Evolutionary conservation across 2,329 filamentous ascomycete species (phyloP).

Genomic region (Fusarium nurragi): DNA sequence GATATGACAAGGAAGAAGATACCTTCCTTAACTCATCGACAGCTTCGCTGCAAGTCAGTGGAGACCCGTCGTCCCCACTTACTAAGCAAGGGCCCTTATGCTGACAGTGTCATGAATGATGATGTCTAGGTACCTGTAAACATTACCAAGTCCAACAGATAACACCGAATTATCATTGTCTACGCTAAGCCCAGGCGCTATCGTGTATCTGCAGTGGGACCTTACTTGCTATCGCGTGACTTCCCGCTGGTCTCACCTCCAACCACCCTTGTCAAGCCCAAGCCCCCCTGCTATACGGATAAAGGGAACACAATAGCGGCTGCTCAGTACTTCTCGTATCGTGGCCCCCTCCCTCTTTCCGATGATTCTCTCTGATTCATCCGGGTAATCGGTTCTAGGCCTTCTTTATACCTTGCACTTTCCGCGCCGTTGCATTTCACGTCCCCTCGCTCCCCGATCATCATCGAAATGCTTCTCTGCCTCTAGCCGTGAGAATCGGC

Average conservation of each 20-base stretch:
- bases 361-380: neutral
- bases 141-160: neutral
- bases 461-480: constrained; percentile 23
- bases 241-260: constrained; percentile 10
- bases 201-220: neutral
- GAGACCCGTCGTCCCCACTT: neutral
- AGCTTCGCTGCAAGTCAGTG: neutral
- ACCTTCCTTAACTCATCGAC: neutral
- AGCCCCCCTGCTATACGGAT: constrained; percentile 1
- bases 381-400: neutral
- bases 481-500: constrained; percentile 1
- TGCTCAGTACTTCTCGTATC: constrained; percentile 25
- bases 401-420: neutral
- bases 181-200: neutral
- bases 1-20: neutral
- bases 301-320: constrained; percentile 6
- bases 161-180: neutral
- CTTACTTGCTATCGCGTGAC: constrained; percentile 7
- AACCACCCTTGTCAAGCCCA: constrained; percentile 4
- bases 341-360: constrained; percentile 1
- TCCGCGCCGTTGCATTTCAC: neutral
- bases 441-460: neutral
- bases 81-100: neutral
- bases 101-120: neutral
- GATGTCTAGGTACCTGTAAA: neutral